Percentiles rank a stretch among this genome's conserved stretches.
These are phyloP conservation scores for Kluyveromyces nonfermentans DNA, from an alignment of 805 yeast genomes.

Conservation along the genomic window DNA sequence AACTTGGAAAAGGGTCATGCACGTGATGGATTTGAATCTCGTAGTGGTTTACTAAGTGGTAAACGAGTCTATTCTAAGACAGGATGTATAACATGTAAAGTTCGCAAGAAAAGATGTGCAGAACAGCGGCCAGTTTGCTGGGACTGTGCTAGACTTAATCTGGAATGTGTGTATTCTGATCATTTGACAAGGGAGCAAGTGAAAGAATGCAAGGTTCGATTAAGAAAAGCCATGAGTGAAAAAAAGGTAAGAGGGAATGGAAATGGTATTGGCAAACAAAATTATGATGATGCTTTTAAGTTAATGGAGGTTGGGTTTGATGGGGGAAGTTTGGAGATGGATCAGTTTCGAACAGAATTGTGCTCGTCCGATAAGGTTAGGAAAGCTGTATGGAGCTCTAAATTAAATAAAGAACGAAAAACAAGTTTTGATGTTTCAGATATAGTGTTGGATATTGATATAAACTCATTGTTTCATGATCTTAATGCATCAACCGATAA, in stretches of 20 bases:
- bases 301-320: background rate
- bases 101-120: slow-evolving; percentile 65
- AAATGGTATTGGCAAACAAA: background rate
- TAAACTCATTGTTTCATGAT: background rate
- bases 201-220: slow-evolving; percentile 15
- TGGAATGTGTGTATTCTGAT: slow-evolving; percentile 58
- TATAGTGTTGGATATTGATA: background rate
- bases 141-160: slow-evolving; percentile 55
- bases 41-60: background rate
- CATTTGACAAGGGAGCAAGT: slow-evolving; percentile 21
- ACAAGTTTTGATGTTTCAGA: background rate
- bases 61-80: slow-evolving; percentile 30
- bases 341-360: background rate
- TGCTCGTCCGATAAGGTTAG: background rate
- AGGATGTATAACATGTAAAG: slow-evolving; percentile 65
- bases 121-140: slow-evolving; percentile 60
- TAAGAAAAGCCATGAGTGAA: slow-evolving; percentile 20
- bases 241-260: slow-evolving; percentile 10
- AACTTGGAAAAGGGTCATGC: background rate
- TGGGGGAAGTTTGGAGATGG: background rate
- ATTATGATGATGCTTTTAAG: background rate
- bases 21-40: background rate
- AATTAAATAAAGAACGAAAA: background rate
- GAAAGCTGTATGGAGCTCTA: background rate
- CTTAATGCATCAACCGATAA: background rate